Percentiles rank a stretch among this genome's conserved stretches.
Conservation (phyloP, 75 land plant genomes). For the Cunninghamia lanceolata region DNA sequence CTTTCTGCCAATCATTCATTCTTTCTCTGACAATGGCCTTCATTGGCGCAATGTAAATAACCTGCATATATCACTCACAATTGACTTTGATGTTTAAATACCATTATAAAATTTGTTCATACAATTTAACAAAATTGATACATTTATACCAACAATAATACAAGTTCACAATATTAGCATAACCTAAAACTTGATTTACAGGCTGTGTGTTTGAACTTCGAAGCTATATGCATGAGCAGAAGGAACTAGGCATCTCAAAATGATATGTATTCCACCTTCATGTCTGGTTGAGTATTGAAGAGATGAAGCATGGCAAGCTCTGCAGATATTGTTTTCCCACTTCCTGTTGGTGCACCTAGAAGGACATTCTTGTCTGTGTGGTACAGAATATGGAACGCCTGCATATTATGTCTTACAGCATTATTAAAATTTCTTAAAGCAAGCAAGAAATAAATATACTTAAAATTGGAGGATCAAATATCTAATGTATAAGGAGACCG, state of each 20-base stretch:
- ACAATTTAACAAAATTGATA: too few relatives aligned
- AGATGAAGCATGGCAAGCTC: slow-evolving; percentile 95
- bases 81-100: neutral
- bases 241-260: neutral
- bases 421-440: neutral
- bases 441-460: neutral
- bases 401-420: slow-evolving; percentile 11
- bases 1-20: slow-evolving; percentile 87
- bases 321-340: slow-evolving; percentile 99
- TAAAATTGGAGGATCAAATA: neutral
- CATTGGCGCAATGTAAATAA: slow-evolving; percentile 95
- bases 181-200: neutral
- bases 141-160: neutral
- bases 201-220: neutral
- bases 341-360: slow-evolving; percentile 98
- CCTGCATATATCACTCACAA: slow-evolving; percentile 38
- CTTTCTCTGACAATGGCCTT: slow-evolving; percentile 98
- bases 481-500: neutral
- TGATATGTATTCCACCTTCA: slow-evolving; percentile 74
- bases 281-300: slow-evolving; percentile 93
- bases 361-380: slow-evolving; percentile 94
- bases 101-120: neutral
- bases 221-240: neutral
- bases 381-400: slow-evolving; percentile 90
- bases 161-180: neutral